These are phyloP conservation scores for Cymbopogon citratus DNA, from an alignment of 176 grass and related monocot species.

Conservation along the genomic window DNA sequence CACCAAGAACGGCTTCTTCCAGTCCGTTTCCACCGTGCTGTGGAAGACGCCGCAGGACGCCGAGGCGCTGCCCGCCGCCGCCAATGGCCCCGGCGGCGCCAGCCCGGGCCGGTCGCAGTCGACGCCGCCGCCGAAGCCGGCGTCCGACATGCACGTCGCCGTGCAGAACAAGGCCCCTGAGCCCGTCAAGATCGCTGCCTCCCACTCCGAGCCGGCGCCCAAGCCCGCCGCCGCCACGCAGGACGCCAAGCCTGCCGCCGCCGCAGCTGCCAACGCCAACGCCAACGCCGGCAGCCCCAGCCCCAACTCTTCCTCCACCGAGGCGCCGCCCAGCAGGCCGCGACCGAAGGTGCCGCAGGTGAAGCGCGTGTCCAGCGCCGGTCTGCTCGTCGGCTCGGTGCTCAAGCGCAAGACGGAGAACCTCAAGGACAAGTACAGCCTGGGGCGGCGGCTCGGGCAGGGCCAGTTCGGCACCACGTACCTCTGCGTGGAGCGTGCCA, in stretches of 20 bases:
- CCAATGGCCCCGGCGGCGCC: constrained; percentile 24
- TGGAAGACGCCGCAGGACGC: constrained; percentile 50
- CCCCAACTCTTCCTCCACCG: constrained; percentile 13
- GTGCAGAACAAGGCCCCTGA: constrained; percentile 60
- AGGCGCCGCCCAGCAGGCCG: not conserved
- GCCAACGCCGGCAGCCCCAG: not conserved
- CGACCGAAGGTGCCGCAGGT: constrained; percentile 54
- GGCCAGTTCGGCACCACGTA: constrained; percentile 93
- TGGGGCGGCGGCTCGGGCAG: constrained; percentile 78
- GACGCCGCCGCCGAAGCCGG: not conserved
- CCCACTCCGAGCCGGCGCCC: constrained; percentile 1
- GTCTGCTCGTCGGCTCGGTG: constrained; percentile 64
- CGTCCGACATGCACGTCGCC: not conserved
- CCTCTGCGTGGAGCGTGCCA: constrained; percentile 72
- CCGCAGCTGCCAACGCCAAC: too few relatives aligned
- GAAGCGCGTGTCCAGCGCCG: constrained; percentile 71
- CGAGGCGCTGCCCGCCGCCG: constrained; percentile 22
- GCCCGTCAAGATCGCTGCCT: constrained; percentile 43
- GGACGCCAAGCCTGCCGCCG: not conserved
- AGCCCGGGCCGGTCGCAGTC: not conserved
- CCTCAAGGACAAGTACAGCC: constrained; percentile 82
- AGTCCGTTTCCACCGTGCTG: constrained; percentile 64
- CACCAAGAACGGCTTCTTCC: constrained; percentile 74
- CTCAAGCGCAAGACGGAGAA: constrained; percentile 77
- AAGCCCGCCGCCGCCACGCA: not conserved